Base-by-base conservation (phyloP, 2,329 filamentous ascomycete genomes). In the Verticillium nubilum region DNA sequence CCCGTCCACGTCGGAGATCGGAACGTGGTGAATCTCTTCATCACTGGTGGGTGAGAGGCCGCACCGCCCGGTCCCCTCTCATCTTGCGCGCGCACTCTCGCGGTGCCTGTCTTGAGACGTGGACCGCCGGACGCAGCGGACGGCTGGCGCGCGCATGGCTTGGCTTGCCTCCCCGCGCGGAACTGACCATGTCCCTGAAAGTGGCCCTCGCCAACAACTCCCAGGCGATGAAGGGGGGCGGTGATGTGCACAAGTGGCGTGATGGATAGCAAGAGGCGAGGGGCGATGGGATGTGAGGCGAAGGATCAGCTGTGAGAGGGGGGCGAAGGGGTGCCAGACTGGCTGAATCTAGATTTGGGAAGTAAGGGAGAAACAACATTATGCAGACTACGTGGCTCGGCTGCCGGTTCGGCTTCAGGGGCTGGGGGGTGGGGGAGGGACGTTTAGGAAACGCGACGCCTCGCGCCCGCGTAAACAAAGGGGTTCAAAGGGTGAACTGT, bases 361-460 rank as follows among this genome's bases (percentile, higher is more conserved):
- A 26, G 54, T 37, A 56, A 56, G 54, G 54, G 54, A 56, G 54
- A 56, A 56, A 56, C 54, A 47, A 13, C 33, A 27, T 28, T 35
- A 56, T 56, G 54, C 54, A 31, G 33, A 17, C 54, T 37, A 35
- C 31, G 37, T 47, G 37, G 37, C 37, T 47, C 37, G n/a, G 37
- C n/a, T 47, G 37, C 37, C 37, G 37, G 37, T 23, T 47, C 37
- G 37, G 37, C 37, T 25, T 13, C 23, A 31, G 27, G 52, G 27
- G 28, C 27, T 23, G 27, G 52, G 28, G 17, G 28, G 23, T 31
- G 6, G 27, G 28, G 12, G 52, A 54, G 4, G 52, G 52, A 6
- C 6, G 12, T 4, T 52, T n/a, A n/a, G n/a, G n/a, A n/a, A n/a
- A n/a, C n/a, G n/a, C n/a, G 47, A 25, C 10, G n/a, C 25, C 29